Evolutionary conservation across 1,139 yeast genomes (phyloP), one percentile per base, ranked within the genome.

Genomic region (Petasospora fabianii): DNA sequence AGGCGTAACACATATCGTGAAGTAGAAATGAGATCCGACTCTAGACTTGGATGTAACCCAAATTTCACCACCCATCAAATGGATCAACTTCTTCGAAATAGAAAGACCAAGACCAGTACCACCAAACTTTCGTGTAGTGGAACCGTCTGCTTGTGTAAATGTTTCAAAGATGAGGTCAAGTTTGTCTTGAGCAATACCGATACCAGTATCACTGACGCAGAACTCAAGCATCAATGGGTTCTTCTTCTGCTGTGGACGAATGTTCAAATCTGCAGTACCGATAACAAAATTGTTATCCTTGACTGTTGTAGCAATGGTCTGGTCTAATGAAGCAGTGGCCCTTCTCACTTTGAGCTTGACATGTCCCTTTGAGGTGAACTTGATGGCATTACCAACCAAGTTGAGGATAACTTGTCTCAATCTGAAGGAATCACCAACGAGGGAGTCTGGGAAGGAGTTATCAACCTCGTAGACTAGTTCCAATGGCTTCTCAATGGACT

Each of bases 131-230:
- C 96, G 75, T 2, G 95, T 86, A 1, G 95, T 85, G 3, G 95
- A 84, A 36, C 95, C 95, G 65, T 86, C 95, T 4, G 95, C 96
- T 62, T 86, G 96, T 54, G 95, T 83, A 65, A 86, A 86, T 2
- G 94, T 86, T 57, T 85, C 95, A 55, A 86, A 86, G 55, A 86
- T 85, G 31, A 86, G 72, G 30, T 87, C 95, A 32, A 86, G 69
- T 58, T 85, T 86, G 56, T 85, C 95, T 55, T 77, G 79, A 54
- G 82, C 87, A 48, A 86, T 86, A 53, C 96, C 96, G 52, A 85
- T 85, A 61, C 96, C 96, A 1, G 95, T 86, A 60, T 85, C 95
- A 51, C 88, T 77, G 6, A 86, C 95, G 62, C 95, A 84, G 54
- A 86, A 84, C 60, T 86, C 92, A 42, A 86, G 69, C 56, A 80